Conservation (phyloP, 1,284 basidiomycete genomes). For the Bondarzewia mesenterica region DNA sequence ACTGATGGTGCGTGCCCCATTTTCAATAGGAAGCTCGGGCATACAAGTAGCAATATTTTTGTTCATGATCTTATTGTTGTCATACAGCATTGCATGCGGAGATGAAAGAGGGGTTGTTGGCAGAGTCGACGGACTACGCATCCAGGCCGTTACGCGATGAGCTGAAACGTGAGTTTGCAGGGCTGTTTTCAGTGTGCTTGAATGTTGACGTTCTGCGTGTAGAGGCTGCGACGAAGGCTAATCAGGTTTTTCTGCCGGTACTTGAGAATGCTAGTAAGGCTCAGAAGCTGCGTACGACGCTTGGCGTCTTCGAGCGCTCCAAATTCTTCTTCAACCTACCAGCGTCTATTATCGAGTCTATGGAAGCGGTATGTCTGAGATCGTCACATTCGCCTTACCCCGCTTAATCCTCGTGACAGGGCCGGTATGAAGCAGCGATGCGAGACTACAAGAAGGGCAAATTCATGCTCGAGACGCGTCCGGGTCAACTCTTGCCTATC, state of each 20-base stretch:
- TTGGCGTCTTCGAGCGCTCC: constrained; percentile 93
- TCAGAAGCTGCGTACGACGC: constrained; percentile 85
- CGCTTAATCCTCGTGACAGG: constrained; percentile 45
- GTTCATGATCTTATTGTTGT: too few species aligned
- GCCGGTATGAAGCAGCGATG: constrained; percentile 88
- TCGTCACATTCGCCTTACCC: background rate
- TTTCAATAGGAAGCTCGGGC: background rate
- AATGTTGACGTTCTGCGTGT: constrained; percentile 8
- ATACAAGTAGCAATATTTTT: too few species aligned
- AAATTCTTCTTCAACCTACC: constrained; percentile 99
- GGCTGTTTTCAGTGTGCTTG: background rate
- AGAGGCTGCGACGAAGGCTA: constrained; percentile 85
- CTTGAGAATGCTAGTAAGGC: constrained; percentile 95
- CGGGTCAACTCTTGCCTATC: constrained; percentile 72
- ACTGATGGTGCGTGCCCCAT: constrained; percentile 68
- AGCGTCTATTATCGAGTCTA: constrained; percentile 82
- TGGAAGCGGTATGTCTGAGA: constrained; percentile 64
- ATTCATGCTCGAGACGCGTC: constrained; percentile 80
- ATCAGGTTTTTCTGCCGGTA: constrained; percentile 94
- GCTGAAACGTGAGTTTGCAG: constrained; percentile 59
- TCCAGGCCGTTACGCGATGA: constrained; percentile 78
- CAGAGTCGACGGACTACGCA: constrained; percentile 73
- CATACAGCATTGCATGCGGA: constrained; percentile 84
- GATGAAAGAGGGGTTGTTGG: constrained; percentile 87
- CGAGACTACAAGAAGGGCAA: constrained; percentile 98